Evolutionary conservation across 495 filamentous ascomycete species (phyloP).

Genomic region (Penicillium coprophilum): DNA sequence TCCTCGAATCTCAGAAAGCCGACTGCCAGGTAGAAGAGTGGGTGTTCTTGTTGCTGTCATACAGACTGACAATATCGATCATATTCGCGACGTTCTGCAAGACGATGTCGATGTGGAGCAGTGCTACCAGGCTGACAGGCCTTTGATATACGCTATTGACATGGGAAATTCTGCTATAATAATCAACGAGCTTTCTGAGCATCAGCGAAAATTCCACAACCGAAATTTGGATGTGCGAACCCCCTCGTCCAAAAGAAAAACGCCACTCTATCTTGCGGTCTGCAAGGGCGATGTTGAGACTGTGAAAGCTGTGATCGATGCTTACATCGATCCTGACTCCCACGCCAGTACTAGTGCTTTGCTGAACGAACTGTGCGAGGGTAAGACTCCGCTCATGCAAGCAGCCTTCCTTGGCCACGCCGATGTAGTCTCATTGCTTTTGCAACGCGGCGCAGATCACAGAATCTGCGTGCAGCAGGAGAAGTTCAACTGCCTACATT

Average conservation of each 20-base stretch:
- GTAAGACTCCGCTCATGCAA: slow-evolving; percentile 6
- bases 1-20: not conserved
- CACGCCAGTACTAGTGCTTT: not conserved
- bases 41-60: not conserved
- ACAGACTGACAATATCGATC: not conserved
- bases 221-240: slow-evolving; percentile 3
- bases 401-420: not conserved
- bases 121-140: not conserved
- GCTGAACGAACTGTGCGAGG: not conserved
- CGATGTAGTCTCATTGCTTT: not conserved
- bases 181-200: not conserved
- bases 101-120: not conserved
- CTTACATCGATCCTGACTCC: not conserved
- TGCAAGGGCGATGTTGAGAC: not conserved
- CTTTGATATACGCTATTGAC: slow-evolving; percentile 3
- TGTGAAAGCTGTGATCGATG: slow-evolving; percentile 6
- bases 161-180: not conserved
- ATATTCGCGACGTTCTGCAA: not conserved
- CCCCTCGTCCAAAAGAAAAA: slow-evolving; percentile 1
- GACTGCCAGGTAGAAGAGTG: not conserved
- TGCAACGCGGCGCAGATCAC: not conserved
- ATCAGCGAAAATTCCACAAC: not conserved
- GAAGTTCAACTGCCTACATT: slow-evolving; percentile 1
- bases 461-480: not conserved
- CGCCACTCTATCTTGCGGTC: slow-evolving; percentile 5